Evolutionary conservation across 805 yeast genomes (phyloP).

Genomic region (Saccharomycopsis sp.): DNA sequence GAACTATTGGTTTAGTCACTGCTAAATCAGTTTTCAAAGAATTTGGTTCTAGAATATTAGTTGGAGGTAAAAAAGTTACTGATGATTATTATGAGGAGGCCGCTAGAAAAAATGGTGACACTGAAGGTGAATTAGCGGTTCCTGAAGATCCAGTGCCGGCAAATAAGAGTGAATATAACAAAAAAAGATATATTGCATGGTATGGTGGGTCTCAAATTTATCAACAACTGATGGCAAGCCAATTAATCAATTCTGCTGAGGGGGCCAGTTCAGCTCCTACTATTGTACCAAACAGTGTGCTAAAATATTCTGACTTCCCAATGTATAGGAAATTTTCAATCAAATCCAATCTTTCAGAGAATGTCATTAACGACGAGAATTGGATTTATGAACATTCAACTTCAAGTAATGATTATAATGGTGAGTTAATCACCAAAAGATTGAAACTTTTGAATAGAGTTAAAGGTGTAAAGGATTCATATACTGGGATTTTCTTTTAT

Average conservation of each 20-base stretch:
- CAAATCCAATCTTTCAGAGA: conserved; percentile 13
- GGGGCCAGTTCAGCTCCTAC: conserved; percentile 1
- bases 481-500: conserved; percentile 70
- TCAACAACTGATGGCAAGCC: conserved; percentile 26
- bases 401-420: conserved; percentile 65
- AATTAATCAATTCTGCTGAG: neutral
- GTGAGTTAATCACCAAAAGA: conserved; percentile 50
- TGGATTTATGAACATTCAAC: conserved; percentile 83
- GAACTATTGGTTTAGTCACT: conserved; percentile 84
- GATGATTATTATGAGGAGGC: conserved; percentile 64
- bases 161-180: conserved; percentile 35
- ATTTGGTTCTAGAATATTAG: conserved; percentile 80
- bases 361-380: conserved; percentile 50
- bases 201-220: conserved; percentile 37
- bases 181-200: conserved; percentile 45
- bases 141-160: conserved; percentile 44
- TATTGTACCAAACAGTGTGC: conserved; percentile 7
- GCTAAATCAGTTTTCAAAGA: conserved; percentile 87
- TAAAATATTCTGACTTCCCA: conserved; percentile 12
- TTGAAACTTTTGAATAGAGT: conserved; percentile 35
- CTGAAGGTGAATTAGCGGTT: conserved; percentile 59
- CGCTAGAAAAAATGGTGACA: conserved; percentile 34
- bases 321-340: conserved; percentile 14
- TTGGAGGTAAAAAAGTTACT: conserved; percentile 68
- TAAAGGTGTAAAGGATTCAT: conserved; percentile 65